Conservation (phyloP, 1,139 yeast species). For the Zygoascus meyerae region DNA sequence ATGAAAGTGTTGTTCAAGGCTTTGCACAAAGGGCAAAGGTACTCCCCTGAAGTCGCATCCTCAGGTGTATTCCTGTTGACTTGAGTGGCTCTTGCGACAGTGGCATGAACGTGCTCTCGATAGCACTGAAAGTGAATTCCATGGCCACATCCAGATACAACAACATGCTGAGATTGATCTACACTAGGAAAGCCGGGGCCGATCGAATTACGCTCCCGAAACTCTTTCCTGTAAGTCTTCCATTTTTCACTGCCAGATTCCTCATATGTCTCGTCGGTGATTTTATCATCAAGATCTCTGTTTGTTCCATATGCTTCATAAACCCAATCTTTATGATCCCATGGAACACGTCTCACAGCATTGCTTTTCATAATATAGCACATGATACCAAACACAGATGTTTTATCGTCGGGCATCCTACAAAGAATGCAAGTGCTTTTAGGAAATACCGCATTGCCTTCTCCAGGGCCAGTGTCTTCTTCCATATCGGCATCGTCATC, state of each 20-base stretch:
- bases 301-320: slow-evolving; percentile 55
- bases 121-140: slow-evolving; percentile 86
- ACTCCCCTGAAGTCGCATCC: slow-evolving; percentile 62
- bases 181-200: slow-evolving; percentile 66
- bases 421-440: slow-evolving; percentile 82
- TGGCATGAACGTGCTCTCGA: slow-evolving; percentile 51
- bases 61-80: slow-evolving; percentile 81
- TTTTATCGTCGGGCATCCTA: slow-evolving; percentile 67
- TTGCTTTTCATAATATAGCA: slow-evolving; percentile 55
- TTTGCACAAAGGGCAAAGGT: slow-evolving; percentile 86
- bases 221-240: slow-evolving; percentile 35
- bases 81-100: slow-evolving; percentile 54
- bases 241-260: slow-evolving; percentile 34
- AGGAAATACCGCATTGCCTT: slow-evolving; percentile 62
- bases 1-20: slow-evolving; percentile 78
- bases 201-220: slow-evolving; percentile 42
- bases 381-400: slow-evolving; percentile 72
- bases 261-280: slow-evolving; percentile 30
- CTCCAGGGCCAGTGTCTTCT: slow-evolving; percentile 32
- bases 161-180: slow-evolving; percentile 37
- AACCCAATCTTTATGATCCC: slow-evolving; percentile 60
- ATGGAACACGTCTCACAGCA: slow-evolving; percentile 59
- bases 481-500: slow-evolving; percentile 23
- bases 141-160: slow-evolving; percentile 85
- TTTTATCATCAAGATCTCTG: slow-evolving; percentile 43